phyloP scores from a whole-genome alignment of 2,329 filamentous ascomycete species.

The Colletotrichum noveboracense region DNA sequence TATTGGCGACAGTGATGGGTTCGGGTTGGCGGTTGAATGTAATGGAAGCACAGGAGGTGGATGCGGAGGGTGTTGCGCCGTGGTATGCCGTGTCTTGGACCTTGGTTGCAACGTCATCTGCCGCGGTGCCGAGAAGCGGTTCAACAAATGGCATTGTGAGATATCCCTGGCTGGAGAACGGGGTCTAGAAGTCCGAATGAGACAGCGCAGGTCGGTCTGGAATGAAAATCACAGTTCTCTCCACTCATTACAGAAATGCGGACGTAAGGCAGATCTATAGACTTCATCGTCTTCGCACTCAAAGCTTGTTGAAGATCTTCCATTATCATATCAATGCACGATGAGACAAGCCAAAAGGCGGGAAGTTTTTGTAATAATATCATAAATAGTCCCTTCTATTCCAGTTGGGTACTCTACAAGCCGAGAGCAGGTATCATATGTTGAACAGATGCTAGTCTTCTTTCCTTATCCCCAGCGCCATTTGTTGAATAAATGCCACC shows the following conservation, averaged over 20 bases:
- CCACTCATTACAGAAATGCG: background rate
- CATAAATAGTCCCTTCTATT: conserved; percentile 1
- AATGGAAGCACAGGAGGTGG: background rate
- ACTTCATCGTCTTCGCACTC: background rate
- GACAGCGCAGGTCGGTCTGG: background rate
- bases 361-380: background rate
- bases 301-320: background rate
- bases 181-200: background rate
- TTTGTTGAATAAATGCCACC: conserved; percentile 26
- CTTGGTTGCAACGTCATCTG: background rate
- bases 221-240: background rate
- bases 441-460: conserved; percentile 24
- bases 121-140: background rate
- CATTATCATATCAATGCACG: background rate
- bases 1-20: background rate
- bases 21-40: background rate
- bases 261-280: background rate
- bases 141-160: background rate
- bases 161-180: background rate
- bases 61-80: background rate
- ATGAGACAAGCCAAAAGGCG: background rate
- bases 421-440: conserved; percentile 23
- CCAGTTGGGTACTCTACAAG: background rate
- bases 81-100: background rate
- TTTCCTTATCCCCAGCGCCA: conserved; percentile 23